Conservation (phyloP, 768 basidiomycete genomes). For the Phanerochaete sordida region DNA sequence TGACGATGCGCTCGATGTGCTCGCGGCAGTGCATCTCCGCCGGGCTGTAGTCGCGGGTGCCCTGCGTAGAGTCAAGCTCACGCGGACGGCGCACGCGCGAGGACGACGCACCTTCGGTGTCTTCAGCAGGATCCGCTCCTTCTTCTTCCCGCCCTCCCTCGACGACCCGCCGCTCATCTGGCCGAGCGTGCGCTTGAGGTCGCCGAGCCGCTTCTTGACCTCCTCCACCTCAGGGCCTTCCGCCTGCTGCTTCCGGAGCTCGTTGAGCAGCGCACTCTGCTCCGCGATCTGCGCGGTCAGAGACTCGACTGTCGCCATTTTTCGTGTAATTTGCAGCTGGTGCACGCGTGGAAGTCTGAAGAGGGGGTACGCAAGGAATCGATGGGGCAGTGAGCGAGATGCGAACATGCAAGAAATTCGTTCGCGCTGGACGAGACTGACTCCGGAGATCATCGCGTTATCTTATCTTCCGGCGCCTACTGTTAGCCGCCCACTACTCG, state of each 20-base stretch:
- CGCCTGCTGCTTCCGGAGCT: constrained; percentile 54
- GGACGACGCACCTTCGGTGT: constrained; percentile 76
- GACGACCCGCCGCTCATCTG: constrained; percentile 36
- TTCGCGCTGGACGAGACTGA: not conserved
- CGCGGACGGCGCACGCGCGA: not conserved
- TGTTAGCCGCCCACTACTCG: too few relatives aligned
- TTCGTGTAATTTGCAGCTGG: not conserved
- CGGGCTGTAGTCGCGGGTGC: constrained; percentile 93
- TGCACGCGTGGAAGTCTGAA: not conserved
- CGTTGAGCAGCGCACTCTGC: constrained; percentile 57
- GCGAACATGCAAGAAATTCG: not conserved
- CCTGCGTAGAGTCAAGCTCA: constrained; percentile 40
- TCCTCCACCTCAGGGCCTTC: constrained; percentile 52
- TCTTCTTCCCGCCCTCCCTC: constrained; percentile 56
- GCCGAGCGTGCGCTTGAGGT: constrained; percentile 57
- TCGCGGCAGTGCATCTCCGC: constrained; percentile 90
- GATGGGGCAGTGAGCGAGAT: not conserved
- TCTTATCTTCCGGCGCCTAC: not conserved
- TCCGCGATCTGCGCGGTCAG: constrained; percentile 53
- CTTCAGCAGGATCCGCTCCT: constrained; percentile 75
- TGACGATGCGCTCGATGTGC: constrained; percentile 85
- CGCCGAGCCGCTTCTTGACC: constrained; percentile 64
- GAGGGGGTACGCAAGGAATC: not conserved
- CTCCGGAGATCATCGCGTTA: not conserved
- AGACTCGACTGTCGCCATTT: constrained; percentile 39